A percentile compares a stretch with the other conserved stretches of the same genome.
Evolutionary conservation across 306 rosid genomes (phyloP).

Genomic region (Casuarina glauca): DNA sequence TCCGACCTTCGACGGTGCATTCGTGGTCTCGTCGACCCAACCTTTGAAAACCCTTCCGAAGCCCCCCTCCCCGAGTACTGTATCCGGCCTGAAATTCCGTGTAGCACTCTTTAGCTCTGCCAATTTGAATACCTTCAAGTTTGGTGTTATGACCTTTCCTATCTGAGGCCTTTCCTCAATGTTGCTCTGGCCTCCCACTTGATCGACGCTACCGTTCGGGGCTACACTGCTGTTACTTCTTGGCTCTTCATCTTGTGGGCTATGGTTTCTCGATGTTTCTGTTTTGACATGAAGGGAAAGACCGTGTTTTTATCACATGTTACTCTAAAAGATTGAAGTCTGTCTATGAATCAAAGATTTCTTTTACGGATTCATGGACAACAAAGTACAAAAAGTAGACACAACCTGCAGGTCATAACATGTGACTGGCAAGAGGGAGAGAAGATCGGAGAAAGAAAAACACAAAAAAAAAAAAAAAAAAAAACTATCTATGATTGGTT

Average conservation of each 20-base stretch:
- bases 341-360: too few relatives aligned
- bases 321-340: too few relatives aligned
- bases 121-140: conserved; percentile 46
- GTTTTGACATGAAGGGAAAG: neutral
- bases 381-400: too few relatives aligned
- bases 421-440: neutral
- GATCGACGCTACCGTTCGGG: neutral
- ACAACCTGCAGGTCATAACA: too few relatives aligned
- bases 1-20: conserved; percentile 65
- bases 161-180: neutral
- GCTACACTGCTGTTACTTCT: neutral
- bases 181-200: neutral
- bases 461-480: neutral
- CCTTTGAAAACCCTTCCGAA: conserved; percentile 93
- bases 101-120: conserved; percentile 77
- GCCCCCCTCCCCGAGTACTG: conserved; percentile 81
- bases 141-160: conserved; percentile 30
- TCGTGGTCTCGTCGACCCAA: conserved; percentile 60
- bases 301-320: too few relatives aligned
- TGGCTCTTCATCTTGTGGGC: neutral
- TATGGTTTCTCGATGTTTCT: neutral
- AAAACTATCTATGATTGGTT: too few relatives aligned
- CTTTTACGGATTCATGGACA: too few relatives aligned
- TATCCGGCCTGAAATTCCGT: conserved; percentile 68
- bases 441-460: neutral